These are phyloP conservation scores for Dactylonectria macrodidyma DNA, from an alignment of 2,329 filamentous ascomycete species.

Conservation along the genomic window DNA sequence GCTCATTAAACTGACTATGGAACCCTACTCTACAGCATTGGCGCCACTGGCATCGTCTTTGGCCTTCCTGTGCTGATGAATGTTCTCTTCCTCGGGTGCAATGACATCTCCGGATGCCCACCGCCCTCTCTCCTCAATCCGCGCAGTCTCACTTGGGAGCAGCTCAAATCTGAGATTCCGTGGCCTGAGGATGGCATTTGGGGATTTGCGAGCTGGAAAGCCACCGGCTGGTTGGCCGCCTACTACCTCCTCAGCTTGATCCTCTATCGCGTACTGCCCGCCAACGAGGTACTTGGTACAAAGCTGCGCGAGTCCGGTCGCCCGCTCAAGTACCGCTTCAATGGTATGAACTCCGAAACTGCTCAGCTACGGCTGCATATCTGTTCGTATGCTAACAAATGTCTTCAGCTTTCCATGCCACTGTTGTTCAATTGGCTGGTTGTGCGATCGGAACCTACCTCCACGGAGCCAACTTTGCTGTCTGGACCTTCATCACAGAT, in stretches of 20 bases:
- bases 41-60: conserved; percentile 81
- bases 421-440: conserved; percentile 77
- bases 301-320: conserved; percentile 75
- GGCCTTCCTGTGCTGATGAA: conserved; percentile 83
- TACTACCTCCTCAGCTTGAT: conserved; percentile 84
- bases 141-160: conserved; percentile 75
- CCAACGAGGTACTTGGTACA: conserved; percentile 76
- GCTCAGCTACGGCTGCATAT: accelerated
- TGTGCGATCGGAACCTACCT: conserved; percentile 79
- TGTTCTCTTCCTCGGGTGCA: conserved; percentile 84
- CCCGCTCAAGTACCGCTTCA: conserved; percentile 84
- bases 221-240: conserved; percentile 75
- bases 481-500: conserved; percentile 92
- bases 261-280: conserved; percentile 82
- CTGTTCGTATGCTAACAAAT: background rate
- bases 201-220: conserved; percentile 77
- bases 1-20: background rate
- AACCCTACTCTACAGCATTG: conserved; percentile 65
- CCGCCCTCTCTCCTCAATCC: conserved; percentile 82
- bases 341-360: conserved; percentile 61
- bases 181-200: conserved; percentile 80
- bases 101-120: conserved; percentile 89
- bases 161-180: conserved; percentile 80
- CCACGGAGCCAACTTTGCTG: conserved; percentile 82
- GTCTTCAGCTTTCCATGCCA: conserved; percentile 77